phyloP scores from a whole-genome alignment of 2,329 filamentous ascomycete genomes.

The Fusarium napiforme region DNA sequence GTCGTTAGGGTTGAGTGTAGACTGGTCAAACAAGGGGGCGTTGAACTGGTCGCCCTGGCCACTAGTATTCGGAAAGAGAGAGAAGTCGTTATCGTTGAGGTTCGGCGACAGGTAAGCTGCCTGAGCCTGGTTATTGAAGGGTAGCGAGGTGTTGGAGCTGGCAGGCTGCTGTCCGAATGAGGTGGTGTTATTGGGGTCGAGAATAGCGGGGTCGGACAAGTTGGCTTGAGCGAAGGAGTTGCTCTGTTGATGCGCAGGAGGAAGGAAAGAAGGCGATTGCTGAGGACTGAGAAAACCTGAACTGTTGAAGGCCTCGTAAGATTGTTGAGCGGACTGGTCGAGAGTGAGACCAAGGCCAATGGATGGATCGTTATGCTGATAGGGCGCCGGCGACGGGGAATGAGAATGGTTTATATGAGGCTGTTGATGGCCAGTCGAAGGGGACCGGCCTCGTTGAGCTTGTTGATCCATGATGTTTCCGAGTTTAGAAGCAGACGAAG shows the following conservation, averaged over 20 bases:
- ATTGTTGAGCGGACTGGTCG: conserved; percentile 58
- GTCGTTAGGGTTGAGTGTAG: conserved; percentile 58
- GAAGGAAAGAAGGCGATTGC: conserved; percentile 51
- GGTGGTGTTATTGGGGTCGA: conserved; percentile 54
- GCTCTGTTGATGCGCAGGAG: conserved; percentile 45
- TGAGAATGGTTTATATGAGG: conserved; percentile 75
- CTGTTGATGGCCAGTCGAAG: conserved; percentile 67
- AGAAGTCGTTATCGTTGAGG: conserved; percentile 68
- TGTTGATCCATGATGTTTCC: conserved; percentile 56
- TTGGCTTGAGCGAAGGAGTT: conserved; percentile 44
- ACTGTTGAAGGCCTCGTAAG: conserved; percentile 55
- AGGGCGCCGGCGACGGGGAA: conserved; percentile 70
- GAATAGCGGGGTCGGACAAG: conserved; percentile 52
- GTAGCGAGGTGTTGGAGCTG: conserved; percentile 51
- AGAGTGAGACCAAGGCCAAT: conserved; percentile 69
- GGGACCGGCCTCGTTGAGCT: conserved; percentile 66
- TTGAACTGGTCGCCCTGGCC: conserved; percentile 68
- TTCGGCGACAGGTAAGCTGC: conserved; percentile 61
- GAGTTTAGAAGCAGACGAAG: conserved; percentile 48
- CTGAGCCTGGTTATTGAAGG: conserved; percentile 57
- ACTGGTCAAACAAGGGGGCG: conserved; percentile 67
- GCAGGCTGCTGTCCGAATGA: conserved; percentile 56
- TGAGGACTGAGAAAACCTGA: conserved; percentile 64
- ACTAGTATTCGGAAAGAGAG: conserved; percentile 69
- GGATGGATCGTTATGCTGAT: conserved; percentile 59